A percentile compares a stretch with the other conserved stretches of the same genome.
These are phyloP conservation scores for Caryopteris hybrid DNA, from an alignment of 305 asterid genomes.

Conservation along the genomic window DNA sequence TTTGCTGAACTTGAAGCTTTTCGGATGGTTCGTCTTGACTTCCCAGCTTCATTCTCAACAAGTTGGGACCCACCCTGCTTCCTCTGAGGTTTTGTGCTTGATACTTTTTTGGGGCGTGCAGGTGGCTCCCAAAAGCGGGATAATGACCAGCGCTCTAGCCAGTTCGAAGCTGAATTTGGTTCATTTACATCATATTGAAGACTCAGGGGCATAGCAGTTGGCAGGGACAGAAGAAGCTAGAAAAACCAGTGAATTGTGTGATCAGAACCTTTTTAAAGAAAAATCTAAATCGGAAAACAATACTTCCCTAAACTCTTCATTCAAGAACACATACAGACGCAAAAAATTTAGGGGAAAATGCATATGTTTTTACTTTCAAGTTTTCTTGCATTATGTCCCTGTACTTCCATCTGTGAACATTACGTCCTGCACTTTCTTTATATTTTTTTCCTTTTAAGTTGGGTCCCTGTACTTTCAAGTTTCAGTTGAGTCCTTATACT, in stretches of 20 bases:
- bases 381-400: neutral
- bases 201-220: slow-evolving; percentile 60
- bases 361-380: neutral
- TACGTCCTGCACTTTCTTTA: too few relatives aligned
- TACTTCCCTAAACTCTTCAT: neutral
- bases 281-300: neutral
- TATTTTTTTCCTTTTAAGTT: too few relatives aligned
- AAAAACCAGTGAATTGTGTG: neutral
- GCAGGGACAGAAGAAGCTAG: slow-evolving; percentile 56
- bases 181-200: slow-evolving; percentile 58
- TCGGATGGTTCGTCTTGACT: slow-evolving; percentile 47
- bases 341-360: neutral
- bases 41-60: slow-evolving; percentile 39
- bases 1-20: slow-evolving; percentile 35
- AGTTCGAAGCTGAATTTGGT: slow-evolving; percentile 66
- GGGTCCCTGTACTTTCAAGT: too few relatives aligned
- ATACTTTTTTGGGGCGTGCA: slow-evolving; percentile 27
- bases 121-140: slow-evolving; percentile 56
- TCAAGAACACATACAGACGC: neutral
- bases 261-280: slow-evolving; percentile 7
- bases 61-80: slow-evolving; percentile 32
- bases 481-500: too few relatives aligned
- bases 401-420: too few relatives aligned
- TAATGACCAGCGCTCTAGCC: slow-evolving; percentile 78
- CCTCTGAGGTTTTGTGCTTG: slow-evolving; percentile 36